Evolutionary conservation across 352 stramenopile genomes (phyloP).

Genomic region (Phytophthora fragariaefolia): DNA sequence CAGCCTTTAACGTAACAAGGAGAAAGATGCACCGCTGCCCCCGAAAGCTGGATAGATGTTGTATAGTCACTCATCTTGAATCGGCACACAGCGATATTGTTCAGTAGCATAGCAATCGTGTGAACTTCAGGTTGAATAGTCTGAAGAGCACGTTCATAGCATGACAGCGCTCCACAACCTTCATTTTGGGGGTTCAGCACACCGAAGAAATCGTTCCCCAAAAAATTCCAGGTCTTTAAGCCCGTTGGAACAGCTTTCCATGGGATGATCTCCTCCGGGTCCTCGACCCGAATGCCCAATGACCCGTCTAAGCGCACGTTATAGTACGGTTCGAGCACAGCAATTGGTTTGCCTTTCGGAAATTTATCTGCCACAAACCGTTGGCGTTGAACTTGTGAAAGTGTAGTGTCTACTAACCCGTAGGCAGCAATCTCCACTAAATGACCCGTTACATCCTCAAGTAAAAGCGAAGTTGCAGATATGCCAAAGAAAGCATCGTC

Average conservation of each 20-base stretch:
- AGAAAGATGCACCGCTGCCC: conserved; percentile 24
- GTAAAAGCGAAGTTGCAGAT: conserved; percentile 22
- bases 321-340: conserved; percentile 41
- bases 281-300: conserved; percentile 30
- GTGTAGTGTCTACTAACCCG: conserved; percentile 19
- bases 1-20: conserved; percentile 31
- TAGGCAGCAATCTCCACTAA: conserved; percentile 43
- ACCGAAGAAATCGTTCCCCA: conserved; percentile 36
- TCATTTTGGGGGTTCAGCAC: conserved; percentile 16
- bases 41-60: conserved; percentile 27
- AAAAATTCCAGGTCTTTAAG: conserved; percentile 29
- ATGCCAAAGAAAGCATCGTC: conserved; percentile 39
- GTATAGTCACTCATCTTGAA: conserved; percentile 24
- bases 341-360: conserved; percentile 30
- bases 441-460: conserved; percentile 38
- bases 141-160: conserved; percentile 29
- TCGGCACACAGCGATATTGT: conserved; percentile 31
- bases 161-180: conserved; percentile 22
- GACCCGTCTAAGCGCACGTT: conserved; percentile 38
- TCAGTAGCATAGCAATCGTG: conserved; percentile 23
- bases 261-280: conserved; percentile 18
- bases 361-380: conserved; percentile 17
- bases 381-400: conserved; percentile 22
- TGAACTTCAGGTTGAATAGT: conserved; percentile 8
- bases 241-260: conserved; percentile 31